A percentile compares a stretch with the other conserved stretches of the same genome.
phyloP scores from a whole-genome alignment of 768 basidiomycete genomes.

The Boletus subparvulus region DNA sequence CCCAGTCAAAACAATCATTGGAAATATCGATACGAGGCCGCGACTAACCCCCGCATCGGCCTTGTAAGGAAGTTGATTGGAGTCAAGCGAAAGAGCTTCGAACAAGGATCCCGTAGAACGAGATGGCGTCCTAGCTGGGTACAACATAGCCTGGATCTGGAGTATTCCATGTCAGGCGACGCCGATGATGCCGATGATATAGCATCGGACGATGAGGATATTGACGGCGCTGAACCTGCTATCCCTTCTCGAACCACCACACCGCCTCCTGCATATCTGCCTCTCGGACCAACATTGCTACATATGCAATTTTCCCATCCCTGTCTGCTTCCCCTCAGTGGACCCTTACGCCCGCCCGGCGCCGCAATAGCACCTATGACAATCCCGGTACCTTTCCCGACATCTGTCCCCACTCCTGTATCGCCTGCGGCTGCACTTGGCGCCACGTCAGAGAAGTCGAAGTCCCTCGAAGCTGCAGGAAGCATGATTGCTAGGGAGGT shows the following conservation, averaged over 20 bases:
- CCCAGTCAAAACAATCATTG: conserved; percentile 37
- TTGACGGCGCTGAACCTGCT: conserved; percentile 27
- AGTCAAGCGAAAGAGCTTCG: conserved; percentile 61
- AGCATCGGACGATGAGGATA: conserved; percentile 42
- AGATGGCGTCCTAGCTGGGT: conserved; percentile 45
- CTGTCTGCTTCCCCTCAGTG: conserved; percentile 59
- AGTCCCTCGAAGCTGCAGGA: conserved; percentile 66
- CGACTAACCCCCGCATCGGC: conserved; percentile 71
- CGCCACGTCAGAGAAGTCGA: conserved; percentile 61
- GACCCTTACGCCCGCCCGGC: conserved; percentile 59
- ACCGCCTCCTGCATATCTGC: conserved; percentile 69
- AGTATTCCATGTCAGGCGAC: conserved; percentile 31
- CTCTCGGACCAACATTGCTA: conserved; percentile 65
- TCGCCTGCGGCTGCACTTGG: conserved; percentile 75
- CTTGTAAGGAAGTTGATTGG: conserved; percentile 68
- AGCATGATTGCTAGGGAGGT: conserved; percentile 62
- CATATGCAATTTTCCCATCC: conserved; percentile 67
- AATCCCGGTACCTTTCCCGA: conserved; percentile 39
- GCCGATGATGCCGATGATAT: conserved; percentile 41
- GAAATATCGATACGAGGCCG: conserved; percentile 53
- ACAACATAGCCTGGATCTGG: conserved; percentile 50
- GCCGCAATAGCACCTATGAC: conserved; percentile 48
- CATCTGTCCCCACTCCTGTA: conserved; percentile 79
- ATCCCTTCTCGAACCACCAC: conserved; percentile 57
- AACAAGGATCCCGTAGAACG: conserved; percentile 35